phyloP scores from a whole-genome alignment of 2,329 filamentous ascomycete genomes.

The Neopestalotiopsis rosae region DNA sequence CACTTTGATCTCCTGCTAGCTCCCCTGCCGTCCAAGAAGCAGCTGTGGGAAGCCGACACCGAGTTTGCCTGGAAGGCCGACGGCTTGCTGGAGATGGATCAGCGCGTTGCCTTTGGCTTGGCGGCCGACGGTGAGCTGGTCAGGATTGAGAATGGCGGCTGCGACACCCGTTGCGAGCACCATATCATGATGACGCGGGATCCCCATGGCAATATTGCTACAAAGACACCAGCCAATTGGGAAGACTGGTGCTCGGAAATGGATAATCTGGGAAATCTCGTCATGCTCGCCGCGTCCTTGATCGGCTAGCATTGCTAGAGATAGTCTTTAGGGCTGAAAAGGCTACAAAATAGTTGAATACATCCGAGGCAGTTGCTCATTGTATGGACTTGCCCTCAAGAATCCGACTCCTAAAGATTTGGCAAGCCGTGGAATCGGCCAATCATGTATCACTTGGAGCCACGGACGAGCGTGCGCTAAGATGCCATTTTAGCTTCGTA shows the following conservation, averaged over 20 bases:
- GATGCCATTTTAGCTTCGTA: too few species aligned
- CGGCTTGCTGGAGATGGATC: conserved; percentile 26
- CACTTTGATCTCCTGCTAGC: conserved; percentile 42
- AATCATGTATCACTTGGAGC: too few species aligned
- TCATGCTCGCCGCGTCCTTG: conserved; percentile 49
- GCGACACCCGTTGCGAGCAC: not conserved
- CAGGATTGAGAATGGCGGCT: not conserved
- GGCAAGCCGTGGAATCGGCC: too few species aligned
- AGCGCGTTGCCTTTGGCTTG: not conserved
- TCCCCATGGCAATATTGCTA: not conserved
- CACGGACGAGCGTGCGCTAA: too few species aligned
- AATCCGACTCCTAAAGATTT: too few species aligned
- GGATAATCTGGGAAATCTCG: conserved; percentile 49
- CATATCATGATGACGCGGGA: not conserved
- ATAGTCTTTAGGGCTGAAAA: too few species aligned
- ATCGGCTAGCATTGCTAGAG: not conserved
- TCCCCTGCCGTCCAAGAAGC: conserved; percentile 46
- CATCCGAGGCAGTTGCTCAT: too few species aligned
- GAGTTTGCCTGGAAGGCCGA: conserved; percentile 41
- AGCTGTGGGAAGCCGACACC: conserved; percentile 48
- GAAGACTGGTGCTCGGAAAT: conserved; percentile 51
- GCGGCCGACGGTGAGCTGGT: not conserved
- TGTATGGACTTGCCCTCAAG: too few species aligned
- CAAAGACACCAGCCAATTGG: conserved; percentile 36
- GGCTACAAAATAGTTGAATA: too few species aligned